Evolutionary conservation across 192 early-diverging fungal genomes (phyloP).

Genomic region (Backusella australiensis): DNA sequence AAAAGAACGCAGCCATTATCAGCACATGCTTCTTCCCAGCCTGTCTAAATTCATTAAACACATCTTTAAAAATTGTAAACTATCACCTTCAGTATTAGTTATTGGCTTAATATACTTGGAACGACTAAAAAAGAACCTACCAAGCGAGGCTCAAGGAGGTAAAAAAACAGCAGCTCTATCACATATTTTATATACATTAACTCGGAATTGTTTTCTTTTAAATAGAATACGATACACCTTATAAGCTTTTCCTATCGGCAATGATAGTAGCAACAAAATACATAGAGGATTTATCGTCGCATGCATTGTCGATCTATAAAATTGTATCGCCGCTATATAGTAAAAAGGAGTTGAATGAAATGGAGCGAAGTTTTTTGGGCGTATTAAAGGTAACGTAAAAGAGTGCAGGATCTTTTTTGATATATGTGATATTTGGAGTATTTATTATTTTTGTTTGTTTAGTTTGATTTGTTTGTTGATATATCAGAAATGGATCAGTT

Average conservation of each 20-base stretch:
- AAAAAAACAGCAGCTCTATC: background rate
- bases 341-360: conserved; percentile 27
- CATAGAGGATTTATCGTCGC: conserved; percentile 24
- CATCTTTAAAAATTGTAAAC: conserved; percentile 17
- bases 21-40: conserved; percentile 15
- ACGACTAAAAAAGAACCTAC: conserved; percentile 57
- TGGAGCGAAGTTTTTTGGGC: conserved; percentile 37
- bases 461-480: conserved; percentile 33
- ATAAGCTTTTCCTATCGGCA: conserved; percentile 34
- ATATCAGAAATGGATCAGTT: conserved; percentile 24
- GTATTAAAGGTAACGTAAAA: conserved; percentile 20
- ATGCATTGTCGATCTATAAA: conserved; percentile 22
- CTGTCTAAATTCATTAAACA: conserved; percentile 8
- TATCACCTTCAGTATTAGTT: conserved; percentile 36
- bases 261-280: conserved; percentile 35
- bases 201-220: background rate
- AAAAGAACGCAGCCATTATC: background rate
- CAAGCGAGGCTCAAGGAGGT: conserved; percentile 53
- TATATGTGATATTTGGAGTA: background rate
- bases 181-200: background rate
- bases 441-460: conserved; percentile 7
- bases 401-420: background rate
- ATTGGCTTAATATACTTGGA: conserved; percentile 71
- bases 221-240: conserved; percentile 36
- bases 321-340: conserved; percentile 30